Evolutionary conservation across 768 basidiomycete genomes (phyloP).

Genomic region (Boletus reticulatus): DNA sequence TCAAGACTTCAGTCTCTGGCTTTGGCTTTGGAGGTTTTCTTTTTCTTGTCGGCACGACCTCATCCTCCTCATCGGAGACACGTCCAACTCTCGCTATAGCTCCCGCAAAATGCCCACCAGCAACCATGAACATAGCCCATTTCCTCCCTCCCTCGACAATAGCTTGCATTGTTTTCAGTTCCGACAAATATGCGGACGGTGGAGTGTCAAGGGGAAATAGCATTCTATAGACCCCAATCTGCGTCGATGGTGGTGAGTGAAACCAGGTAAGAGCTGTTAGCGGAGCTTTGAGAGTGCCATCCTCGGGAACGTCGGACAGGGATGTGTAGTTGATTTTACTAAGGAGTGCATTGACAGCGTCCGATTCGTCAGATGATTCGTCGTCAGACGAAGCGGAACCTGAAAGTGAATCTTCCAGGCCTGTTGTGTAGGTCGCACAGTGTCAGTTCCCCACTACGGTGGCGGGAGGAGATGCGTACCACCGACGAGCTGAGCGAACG

Average conservation of each 20-base stretch:
- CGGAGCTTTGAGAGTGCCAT: slow-evolving; percentile 36
- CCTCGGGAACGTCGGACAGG: slow-evolving; percentile 48
- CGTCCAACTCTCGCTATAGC: slow-evolving; percentile 74
- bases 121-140: slow-evolving; percentile 96
- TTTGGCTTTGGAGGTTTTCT: slow-evolving; percentile 64
- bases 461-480: slow-evolving; percentile 44
- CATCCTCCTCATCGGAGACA: slow-evolving; percentile 42
- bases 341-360: slow-evolving; percentile 66
- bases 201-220: slow-evolving; percentile 56
- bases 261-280: slow-evolving; percentile 87
- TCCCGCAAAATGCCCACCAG: slow-evolving; percentile 98
- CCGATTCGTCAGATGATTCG: slow-evolving; percentile 56
- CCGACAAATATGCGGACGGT: slow-evolving; percentile 49
- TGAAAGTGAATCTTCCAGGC: slow-evolving; percentile 84
- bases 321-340: slow-evolving; percentile 51
- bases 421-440: slow-evolving; percentile 32
- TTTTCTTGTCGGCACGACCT: slow-evolving; percentile 41
- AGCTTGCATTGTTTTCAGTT: slow-evolving; percentile 66
- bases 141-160: slow-evolving; percentile 55
- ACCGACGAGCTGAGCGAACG: slow-evolving; percentile 78
- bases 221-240: slow-evolving; percentile 84
- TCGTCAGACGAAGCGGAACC: slow-evolving; percentile 79
- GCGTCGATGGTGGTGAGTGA: slow-evolving; percentile 80
- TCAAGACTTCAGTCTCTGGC: slow-evolving; percentile 76
- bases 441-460: background rate